Evolutionary conservation across 805 yeast genomes (phyloP), one percentile per base, ranked within the genome.

Genomic region (Barnettozyma wickerhamii): DNA sequence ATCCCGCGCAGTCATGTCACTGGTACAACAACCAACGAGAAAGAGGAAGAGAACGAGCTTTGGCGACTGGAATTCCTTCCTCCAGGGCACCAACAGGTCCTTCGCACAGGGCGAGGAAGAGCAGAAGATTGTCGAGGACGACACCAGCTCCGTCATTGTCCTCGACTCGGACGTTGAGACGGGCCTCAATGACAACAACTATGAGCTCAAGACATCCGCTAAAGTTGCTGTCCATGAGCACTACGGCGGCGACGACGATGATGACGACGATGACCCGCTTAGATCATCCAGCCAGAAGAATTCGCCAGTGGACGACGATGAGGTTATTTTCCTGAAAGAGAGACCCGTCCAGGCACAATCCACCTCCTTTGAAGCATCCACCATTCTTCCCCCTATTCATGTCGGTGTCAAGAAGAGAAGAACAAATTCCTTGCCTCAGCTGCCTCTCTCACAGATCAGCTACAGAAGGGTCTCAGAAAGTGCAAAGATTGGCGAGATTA

Each of bases 361-460:
- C 31, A 23, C 30, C 35, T 12, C 27, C 20, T 13, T 20, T 23
- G 12, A 35, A 15, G 6, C 14, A 20, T 24, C 19, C 30, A 23
- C 19, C 20, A 19, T 47, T 47, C 2, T 49, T 32, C 35, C 29
- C 10, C 48, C 42, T 4, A 36, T 47, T 18, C 58, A 50, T 27
- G 55, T 56, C 34, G 64, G 64, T 12, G 46, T 57, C 31, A 66
- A 66, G 50, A 73, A 71, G 46, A 68, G 69, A 47, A 60, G 79
- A 52, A 74, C 79, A 0, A 70, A 72, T 31, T 74, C 80, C 0
- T 49, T 75, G 35, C 81, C 81, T 5, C 81, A 76, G 49, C 50
- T 76, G 18, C 72, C 79, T 0, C 65, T 74, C 40, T 65, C 78
- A 3, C 69, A 64, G 43, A 57, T 75, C 14, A 45, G 60, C 2